A percentile compares a stretch with the other conserved stretches of the same genome.
These are phyloP conservation scores for Aureobasidium sp. DNA, from an alignment of 2,329 filamentous ascomycete species.

Conservation along the genomic window DNA sequence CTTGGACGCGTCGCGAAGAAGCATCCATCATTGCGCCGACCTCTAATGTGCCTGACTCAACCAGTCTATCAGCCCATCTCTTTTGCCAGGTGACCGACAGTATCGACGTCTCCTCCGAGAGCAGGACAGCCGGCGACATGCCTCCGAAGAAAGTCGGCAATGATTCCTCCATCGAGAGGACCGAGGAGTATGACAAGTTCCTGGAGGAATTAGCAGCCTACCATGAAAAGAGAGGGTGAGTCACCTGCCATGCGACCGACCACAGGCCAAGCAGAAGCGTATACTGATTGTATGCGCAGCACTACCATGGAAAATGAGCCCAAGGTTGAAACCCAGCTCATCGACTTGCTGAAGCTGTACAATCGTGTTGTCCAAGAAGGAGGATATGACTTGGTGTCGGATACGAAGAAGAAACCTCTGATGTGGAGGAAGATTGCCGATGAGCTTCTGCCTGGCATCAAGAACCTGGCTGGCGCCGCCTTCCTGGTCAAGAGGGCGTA, in stretches of 20 bases:
- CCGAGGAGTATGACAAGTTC: conserved; percentile 67
- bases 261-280: background rate
- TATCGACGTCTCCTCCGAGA: background rate
- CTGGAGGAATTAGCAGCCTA: conserved; percentile 64
- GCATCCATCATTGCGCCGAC: conserved; percentile 2
- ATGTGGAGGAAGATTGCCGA: conserved; percentile 74
- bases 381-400: conserved; percentile 71
- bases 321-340: conserved; percentile 65
- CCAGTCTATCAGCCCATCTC: no score
- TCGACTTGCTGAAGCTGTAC: conserved; percentile 73
- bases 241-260: conserved; percentile 9
- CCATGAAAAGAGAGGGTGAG: conserved; percentile 65
- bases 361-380: conserved; percentile 66
- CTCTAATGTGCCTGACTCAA: background rate
- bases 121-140: background rate
- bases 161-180: conserved; percentile 39
- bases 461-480: conserved; percentile 72
- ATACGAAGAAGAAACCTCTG: conserved; percentile 64
- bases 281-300: conserved; percentile 26
- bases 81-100: background rate
- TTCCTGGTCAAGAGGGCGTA: conserved; percentile 82
- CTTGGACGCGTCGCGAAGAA: background rate
- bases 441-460: conserved; percentile 64
- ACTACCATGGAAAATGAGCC: conserved; percentile 72
- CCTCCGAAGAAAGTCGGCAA: conserved; percentile 17